Conservation (phyloP, 1,139 yeast genomes). For the Protomyces macrosporus region DNA sequence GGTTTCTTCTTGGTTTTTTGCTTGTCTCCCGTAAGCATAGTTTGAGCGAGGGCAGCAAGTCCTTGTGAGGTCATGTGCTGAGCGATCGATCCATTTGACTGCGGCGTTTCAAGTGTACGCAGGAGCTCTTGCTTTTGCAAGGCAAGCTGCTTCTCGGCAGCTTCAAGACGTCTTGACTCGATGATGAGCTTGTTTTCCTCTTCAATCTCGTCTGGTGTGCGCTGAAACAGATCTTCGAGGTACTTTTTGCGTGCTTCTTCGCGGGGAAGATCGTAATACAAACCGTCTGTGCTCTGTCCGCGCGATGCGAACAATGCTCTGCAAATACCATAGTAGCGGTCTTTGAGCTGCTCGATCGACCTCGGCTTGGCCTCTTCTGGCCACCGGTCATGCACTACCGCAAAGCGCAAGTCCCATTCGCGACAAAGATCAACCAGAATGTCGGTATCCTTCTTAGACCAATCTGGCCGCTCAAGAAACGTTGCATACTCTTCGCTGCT, state of each 20-base stretch:
- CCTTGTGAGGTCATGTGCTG: slow-evolving; percentile 88
- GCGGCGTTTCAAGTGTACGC: slow-evolving; percentile 81
- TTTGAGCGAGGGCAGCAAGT: slow-evolving; percentile 74
- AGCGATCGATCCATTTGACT: slow-evolving; percentile 64
- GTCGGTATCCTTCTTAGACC: slow-evolving; percentile 76
- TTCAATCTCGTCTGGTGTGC: slow-evolving; percentile 95
- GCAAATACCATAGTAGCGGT: slow-evolving; percentile 64
- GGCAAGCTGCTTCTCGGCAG: slow-evolving; percentile 85
- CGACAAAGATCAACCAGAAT: slow-evolving; percentile 68
- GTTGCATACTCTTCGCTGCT: slow-evolving; percentile 59
- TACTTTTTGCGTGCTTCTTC: slow-evolving; percentile 79
- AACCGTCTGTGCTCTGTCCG: slow-evolving; percentile 37
- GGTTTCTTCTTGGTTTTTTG: slow-evolving; percentile 50
- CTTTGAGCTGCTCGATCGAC: slow-evolving; percentile 69
- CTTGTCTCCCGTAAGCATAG: slow-evolving; percentile 73
- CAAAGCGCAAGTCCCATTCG: slow-evolving; percentile 81
- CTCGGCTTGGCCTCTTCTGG: slow-evolving; percentile 37
- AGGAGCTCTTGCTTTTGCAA: slow-evolving; percentile 75
- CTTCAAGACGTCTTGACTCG: slow-evolving; percentile 87
- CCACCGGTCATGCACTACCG: slow-evolving; percentile 73
- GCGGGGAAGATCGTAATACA: slow-evolving; percentile 58
- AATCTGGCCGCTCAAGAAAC: slow-evolving; percentile 42
- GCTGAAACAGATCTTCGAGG: slow-evolving; percentile 62
- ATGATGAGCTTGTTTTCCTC: slow-evolving; percentile 92
- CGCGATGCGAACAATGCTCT: slow-evolving; percentile 45